phyloP scores from a whole-genome alignment of 768 basidiomycete genomes.

The Tubosaeta sp. region DNA sequence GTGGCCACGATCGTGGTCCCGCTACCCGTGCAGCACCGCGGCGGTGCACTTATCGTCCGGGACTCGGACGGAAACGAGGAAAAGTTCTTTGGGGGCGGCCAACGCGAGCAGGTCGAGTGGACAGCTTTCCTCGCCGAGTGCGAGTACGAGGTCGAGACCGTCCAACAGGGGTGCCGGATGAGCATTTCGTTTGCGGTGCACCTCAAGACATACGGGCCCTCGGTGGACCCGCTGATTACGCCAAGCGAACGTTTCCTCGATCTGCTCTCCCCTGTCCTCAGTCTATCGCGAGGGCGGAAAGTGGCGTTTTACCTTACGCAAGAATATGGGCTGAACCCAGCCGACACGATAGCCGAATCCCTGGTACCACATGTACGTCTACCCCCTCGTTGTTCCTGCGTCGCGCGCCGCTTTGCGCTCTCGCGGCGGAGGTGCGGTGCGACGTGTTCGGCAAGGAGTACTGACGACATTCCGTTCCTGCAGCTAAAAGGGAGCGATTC shows the following conservation, averaged over 20 bases:
- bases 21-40: conserved; percentile 69
- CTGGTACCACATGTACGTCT: conserved; percentile 63
- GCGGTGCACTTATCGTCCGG: conserved; percentile 60
- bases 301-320: conserved; percentile 69
- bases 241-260: conserved; percentile 76
- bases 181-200: conserved; percentile 70
- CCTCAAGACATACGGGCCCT: conserved; percentile 62
- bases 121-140: conserved; percentile 71
- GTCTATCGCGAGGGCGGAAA: conserved; percentile 64
- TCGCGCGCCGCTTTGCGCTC: conserved; percentile 6
- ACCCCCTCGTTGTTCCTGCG: conserved; percentile 4
- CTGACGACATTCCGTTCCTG: conserved; percentile 10
- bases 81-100: conserved; percentile 58
- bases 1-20: conserved; percentile 71
- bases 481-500: conserved; percentile 79
- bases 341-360: conserved; percentile 63
- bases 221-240: conserved; percentile 60
- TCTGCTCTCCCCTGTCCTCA: conserved; percentile 64
- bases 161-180: conserved; percentile 67
- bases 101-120: conserved; percentile 72
- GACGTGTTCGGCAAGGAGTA: conserved; percentile 8
- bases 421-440: conserved; percentile 1
- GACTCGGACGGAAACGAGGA: conserved; percentile 55
- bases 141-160: conserved; percentile 67
- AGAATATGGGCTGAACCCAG: conserved; percentile 68